Percentiles rank a stretch among this genome's conserved stretches.
Evolutionary conservation across 805 yeast genomes (phyloP).

Genomic region (Suhomyces xylopsoci): DNA sequence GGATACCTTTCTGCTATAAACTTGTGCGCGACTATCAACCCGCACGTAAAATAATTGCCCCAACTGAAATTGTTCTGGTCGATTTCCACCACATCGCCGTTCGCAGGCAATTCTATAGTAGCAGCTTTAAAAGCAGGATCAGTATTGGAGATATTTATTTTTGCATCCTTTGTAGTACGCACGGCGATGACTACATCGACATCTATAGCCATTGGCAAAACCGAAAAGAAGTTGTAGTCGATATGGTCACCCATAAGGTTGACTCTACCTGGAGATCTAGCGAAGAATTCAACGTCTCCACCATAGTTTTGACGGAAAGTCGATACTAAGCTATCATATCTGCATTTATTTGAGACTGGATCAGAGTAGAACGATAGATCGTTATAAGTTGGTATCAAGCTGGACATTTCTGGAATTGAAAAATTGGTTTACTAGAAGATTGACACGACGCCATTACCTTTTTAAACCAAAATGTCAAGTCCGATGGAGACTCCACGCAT

Average conservation of each 20-base stretch:
- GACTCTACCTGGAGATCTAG: slow-evolving; percentile 75
- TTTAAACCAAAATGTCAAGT: background rate
- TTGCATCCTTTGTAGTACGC: slow-evolving; percentile 12
- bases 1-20: slow-evolving; percentile 36
- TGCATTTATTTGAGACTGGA: slow-evolving; percentile 18
- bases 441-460: background rate
- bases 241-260: slow-evolving; percentile 74
- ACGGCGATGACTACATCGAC: slow-evolving; percentile 60
- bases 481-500: background rate
- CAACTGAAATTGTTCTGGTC: slow-evolving; percentile 52
- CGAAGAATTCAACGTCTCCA: slow-evolving; percentile 42
- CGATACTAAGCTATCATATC: slow-evolving; percentile 25
- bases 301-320: slow-evolving; percentile 23
- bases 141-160: slow-evolving; percentile 31
- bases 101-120: slow-evolving; percentile 36
- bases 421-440: background rate
- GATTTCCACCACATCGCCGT: slow-evolving; percentile 42
- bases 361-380: slow-evolving; percentile 36
- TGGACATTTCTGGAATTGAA: background rate
- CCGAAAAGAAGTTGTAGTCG: slow-evolving; percentile 65
- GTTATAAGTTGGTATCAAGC: slow-evolving; percentile 31
- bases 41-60: slow-evolving; percentile 71
- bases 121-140: slow-evolving; percentile 33
- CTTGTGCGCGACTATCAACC: slow-evolving; percentile 56
- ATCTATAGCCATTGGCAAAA: slow-evolving; percentile 71